phyloP scores from a whole-genome alignment of 2,329 filamentous ascomycete genomes.

The Purpureocillium lavendulum region DNA sequence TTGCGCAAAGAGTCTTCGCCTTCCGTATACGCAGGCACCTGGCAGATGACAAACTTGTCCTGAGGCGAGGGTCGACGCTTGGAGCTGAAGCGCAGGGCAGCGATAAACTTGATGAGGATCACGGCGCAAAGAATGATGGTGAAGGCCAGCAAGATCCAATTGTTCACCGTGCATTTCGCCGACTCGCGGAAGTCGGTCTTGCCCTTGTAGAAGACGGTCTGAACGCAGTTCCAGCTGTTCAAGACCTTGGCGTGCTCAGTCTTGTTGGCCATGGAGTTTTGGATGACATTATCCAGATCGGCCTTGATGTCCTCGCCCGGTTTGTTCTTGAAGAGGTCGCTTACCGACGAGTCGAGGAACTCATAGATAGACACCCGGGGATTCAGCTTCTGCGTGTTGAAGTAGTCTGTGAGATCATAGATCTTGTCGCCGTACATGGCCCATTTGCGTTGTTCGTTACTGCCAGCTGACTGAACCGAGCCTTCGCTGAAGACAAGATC shows the following conservation, averaged over 20 bases:
- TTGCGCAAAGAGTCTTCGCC: slow-evolving; percentile 92
- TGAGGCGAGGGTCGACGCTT: slow-evolving; percentile 84
- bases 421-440: slow-evolving; percentile 67
- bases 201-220: slow-evolving; percentile 76
- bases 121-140: slow-evolving; percentile 76
- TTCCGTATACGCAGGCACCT: slow-evolving; percentile 96
- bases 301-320: slow-evolving; percentile 72
- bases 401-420: slow-evolving; percentile 91
- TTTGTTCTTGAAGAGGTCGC: slow-evolving; percentile 62
- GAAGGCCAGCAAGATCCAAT: slow-evolving; percentile 82
- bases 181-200: slow-evolving; percentile 75
- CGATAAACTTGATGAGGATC: slow-evolving; percentile 81
- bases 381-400: slow-evolving; percentile 58
- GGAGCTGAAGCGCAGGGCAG: slow-evolving; percentile 86
- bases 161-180: slow-evolving; percentile 75
- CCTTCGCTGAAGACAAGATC: slow-evolving; percentile 64
- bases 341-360: slow-evolving; percentile 65
- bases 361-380: slow-evolving; percentile 49
- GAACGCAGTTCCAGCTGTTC: slow-evolving; percentile 71
- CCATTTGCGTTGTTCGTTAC: slow-evolving; percentile 64
- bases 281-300: slow-evolving; percentile 49
- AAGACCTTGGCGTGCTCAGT: slow-evolving; percentile 40
- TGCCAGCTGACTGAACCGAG: slow-evolving; percentile 56
- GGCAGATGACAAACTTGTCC: slow-evolving; percentile 98
- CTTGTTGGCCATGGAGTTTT: slow-evolving; percentile 37